Base-by-base conservation (phyloP, 805 yeast species). In the Komagataella mondaviorum region DNA sequence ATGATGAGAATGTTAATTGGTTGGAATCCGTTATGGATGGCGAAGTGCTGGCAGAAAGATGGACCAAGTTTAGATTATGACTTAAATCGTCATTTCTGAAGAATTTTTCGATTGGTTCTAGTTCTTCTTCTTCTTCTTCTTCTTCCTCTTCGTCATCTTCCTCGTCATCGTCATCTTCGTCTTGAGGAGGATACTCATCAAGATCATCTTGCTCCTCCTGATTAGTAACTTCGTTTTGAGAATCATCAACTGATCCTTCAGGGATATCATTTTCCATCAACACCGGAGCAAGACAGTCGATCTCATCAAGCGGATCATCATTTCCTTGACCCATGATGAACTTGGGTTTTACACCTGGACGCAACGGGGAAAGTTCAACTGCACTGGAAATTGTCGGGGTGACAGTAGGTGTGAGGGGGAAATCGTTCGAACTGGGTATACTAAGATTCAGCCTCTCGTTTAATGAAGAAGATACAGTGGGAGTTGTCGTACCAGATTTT, bases 101-200 rank as follows among this genome's bases (percentile, higher is more conserved):
- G 14, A 59, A 52, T 50, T 64, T 51, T 16, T 30, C 51, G 5
- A 49, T 53, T n/a, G 48, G 53, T 1, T 53, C 55, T 12, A 23
- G 53, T 6, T 23, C 47, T 4, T 48, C 54, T 1, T 56, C 56
- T 4, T 48, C 54, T 1, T 56, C 56, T 22, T 59, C 64, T 17
- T 61, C 57, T 51, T 64, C 68, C 8, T 60, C 66, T 20, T 62
- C 68, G n/a, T 58, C 59, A 22, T 62, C 65, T 3, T 62, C 60
- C 16, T 49, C 58, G 36, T 53, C 55, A 4, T 57, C 63, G 4
- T 55, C 62, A 16, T 57, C 63, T 14, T 61, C 66, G 14, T 60
- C 61, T 24, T 62, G 56, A 47, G 56, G 60, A 44, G 51, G 60
- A 46, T 52, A 59, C 50, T 51, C 61, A 53, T 30, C 39, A 30